Percentiles rank a stretch among this genome's conserved stretches.
Evolutionary conservation across 2,329 filamentous ascomycete genomes (phyloP).

Genomic region (Alternaria consortialis): DNA sequence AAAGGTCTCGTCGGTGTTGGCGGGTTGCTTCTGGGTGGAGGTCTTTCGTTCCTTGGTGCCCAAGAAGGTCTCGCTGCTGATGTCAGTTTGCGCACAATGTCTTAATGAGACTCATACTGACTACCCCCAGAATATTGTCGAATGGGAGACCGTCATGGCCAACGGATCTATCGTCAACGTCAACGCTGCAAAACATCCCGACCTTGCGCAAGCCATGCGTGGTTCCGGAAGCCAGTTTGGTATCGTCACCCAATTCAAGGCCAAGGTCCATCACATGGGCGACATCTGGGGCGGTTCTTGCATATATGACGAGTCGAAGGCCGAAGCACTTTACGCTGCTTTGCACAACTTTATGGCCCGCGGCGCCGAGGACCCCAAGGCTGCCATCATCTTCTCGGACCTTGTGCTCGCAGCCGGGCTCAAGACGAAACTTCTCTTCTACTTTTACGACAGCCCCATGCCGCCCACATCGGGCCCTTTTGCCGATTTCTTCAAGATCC

Average conservation of each 20-base stretch:
- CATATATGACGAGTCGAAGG: slow-evolving; percentile 41
- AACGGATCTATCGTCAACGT: slow-evolving; percentile 41
- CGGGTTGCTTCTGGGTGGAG: slow-evolving; percentile 30
- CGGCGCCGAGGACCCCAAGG: slow-evolving; percentile 35
- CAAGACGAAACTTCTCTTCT: slow-evolving; percentile 24
- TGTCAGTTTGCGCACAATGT: slow-evolving; percentile 14
- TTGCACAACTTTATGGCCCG: slow-evolving; percentile 45
- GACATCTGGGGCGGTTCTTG: slow-evolving; percentile 53
- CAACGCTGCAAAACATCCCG: slow-evolving; percentile 34
- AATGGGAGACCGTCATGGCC: slow-evolving; percentile 45
- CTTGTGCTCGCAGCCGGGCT: slow-evolving; percentile 15
- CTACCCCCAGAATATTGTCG: slow-evolving; percentile 35
- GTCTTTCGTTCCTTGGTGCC: slow-evolving; percentile 35
- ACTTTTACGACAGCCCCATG: slow-evolving; percentile 35
- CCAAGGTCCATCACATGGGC: slow-evolving; percentile 35
- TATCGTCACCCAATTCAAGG: slow-evolving; percentile 38
- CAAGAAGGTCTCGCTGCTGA: slow-evolving; percentile 40
- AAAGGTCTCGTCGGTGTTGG: slow-evolving; percentile 35
- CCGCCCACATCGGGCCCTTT: slow-evolving; percentile 45
- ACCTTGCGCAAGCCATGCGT: slow-evolving; percentile 47
- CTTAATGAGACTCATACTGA: background rate
- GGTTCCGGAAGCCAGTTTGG: slow-evolving; percentile 40
- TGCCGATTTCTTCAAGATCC: slow-evolving; percentile 46
- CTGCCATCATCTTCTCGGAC: slow-evolving; percentile 35
- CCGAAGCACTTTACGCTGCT: slow-evolving; percentile 42